Percentiles rank a stretch among this genome's conserved stretches.
Evolutionary conservation across 306 rosid genomes (phyloP).

Genomic region (Luffa aegyptiaca): DNA sequence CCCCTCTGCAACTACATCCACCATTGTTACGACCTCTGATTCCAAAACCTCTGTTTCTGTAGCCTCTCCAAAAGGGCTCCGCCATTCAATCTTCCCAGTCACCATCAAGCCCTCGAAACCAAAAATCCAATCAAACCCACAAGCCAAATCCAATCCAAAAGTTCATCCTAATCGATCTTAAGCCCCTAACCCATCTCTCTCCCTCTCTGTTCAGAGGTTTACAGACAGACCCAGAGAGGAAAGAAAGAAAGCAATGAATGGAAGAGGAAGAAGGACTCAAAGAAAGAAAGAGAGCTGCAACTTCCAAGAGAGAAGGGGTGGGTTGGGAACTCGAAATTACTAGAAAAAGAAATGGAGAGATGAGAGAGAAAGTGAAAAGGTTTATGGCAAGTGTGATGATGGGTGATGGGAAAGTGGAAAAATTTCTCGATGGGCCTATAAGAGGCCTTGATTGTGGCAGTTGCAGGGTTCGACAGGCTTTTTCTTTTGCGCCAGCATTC

Average conservation of each 20-base stretch:
- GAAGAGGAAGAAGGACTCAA: not conserved
- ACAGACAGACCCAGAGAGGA: not conserved
- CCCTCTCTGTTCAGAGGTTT: not conserved
- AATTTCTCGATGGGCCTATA: not conserved
- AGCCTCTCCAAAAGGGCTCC: conserved; percentile 37
- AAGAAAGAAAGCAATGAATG: not conserved
- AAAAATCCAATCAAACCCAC: conserved; percentile 13
- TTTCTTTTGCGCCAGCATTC: not conserved
- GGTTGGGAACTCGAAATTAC: not conserved
- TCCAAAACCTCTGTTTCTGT: conserved; percentile 13
- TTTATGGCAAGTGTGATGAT: not conserved
- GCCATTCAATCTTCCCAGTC: conserved; percentile 59
- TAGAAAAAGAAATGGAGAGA: not conserved
- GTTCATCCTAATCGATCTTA: not conserved
- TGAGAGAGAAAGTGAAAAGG: not conserved
- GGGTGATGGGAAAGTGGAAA: not conserved
- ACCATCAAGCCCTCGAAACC: conserved; percentile 8
- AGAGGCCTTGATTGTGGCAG: not conserved
- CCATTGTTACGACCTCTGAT: conserved; percentile 12
- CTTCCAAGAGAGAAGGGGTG: too few relatives aligned
- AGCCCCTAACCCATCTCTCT: not conserved
- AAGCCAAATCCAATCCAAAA: conserved; percentile 12
- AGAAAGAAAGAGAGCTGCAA: too few relatives aligned
- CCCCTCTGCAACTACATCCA: conserved; percentile 23
- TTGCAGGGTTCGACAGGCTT: not conserved